Evolutionary conservation across 495 filamentous ascomycete species (phyloP).

Genomic region (Talaromyces trachyspermus): DNA sequence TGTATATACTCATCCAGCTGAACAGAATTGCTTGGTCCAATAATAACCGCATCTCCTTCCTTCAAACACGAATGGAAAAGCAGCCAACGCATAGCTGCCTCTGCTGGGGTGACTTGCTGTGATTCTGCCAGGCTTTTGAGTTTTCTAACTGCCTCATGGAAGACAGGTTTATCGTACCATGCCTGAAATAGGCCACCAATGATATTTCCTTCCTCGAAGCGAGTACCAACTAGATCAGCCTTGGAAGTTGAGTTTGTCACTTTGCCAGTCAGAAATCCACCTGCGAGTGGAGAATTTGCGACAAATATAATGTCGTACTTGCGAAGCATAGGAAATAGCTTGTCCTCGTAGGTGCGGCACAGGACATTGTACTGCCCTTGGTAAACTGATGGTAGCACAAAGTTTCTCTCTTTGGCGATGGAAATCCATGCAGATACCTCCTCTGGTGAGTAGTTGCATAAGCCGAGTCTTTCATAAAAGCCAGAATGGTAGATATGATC

Average conservation of each 20-base stretch:
- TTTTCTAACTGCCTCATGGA: conserved; percentile 14
- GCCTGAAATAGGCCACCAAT: conserved; percentile 13
- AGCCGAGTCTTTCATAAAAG: conserved; percentile 8
- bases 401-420: conserved; percentile 4
- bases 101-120: conserved; percentile 8
- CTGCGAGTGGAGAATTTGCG: conserved; percentile 37
- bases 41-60: conserved; percentile 19
- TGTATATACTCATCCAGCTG: conserved; percentile 14
- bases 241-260: conserved; percentile 13
- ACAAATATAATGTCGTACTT: conserved; percentile 43
- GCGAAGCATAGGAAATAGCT: conserved; percentile 45
- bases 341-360: conserved; percentile 32
- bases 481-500: conserved; percentile 9
- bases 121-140: conserved; percentile 1
- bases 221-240: conserved; percentile 15
- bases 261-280: conserved; percentile 42
- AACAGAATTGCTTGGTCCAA: conserved; percentile 19
- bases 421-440: conserved; percentile 8
- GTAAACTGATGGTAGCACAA: conserved; percentile 11
- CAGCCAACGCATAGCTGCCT: conserved; percentile 26
- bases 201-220: conserved; percentile 21
- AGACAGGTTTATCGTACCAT: conserved; percentile 18
- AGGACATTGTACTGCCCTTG: conserved; percentile 32
- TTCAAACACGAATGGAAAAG: conserved; percentile 19
- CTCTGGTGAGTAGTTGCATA: conserved; percentile 13